Evolutionary conservation across 495 filamentous ascomycete genomes (phyloP).

Genomic region (Glonium stellatum): DNA sequence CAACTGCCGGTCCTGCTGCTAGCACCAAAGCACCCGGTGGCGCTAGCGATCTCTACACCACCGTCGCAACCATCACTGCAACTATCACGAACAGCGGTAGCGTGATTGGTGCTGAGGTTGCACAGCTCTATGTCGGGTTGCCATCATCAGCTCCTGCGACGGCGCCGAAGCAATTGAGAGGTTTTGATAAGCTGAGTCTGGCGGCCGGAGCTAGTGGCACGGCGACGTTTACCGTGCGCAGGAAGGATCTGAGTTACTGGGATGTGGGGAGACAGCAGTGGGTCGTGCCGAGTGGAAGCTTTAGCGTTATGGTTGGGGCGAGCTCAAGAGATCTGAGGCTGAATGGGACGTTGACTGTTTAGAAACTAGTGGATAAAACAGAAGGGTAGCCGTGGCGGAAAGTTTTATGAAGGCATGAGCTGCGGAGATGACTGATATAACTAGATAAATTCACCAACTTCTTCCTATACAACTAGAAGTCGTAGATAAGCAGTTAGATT

Average conservation of each 20-base stretch:
- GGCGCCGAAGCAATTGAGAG: constrained; percentile 49
- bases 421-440: no score
- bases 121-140: constrained; percentile 50
- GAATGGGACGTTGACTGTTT: constrained; percentile 37
- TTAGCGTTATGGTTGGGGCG: constrained; percentile 43
- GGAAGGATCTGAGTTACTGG: constrained; percentile 54
- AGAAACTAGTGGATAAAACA: not conserved
- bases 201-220: constrained; percentile 39
- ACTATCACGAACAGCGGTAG: constrained; percentile 48
- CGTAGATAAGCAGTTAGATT: no score
- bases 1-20: constrained; percentile 18
- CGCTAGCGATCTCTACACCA: constrained; percentile 36
- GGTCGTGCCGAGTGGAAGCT: constrained; percentile 46
- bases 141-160: constrained; percentile 28
- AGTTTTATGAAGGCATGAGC: no score
- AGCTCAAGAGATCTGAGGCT: constrained; percentile 47
- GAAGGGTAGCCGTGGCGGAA: not conserved
- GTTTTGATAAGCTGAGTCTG: constrained; percentile 51
- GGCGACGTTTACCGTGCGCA: constrained; percentile 44
- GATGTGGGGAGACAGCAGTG: constrained; percentile 44
- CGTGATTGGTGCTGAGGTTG: constrained; percentile 49
- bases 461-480: no score
- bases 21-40: constrained; percentile 16
- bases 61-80: constrained; percentile 41
- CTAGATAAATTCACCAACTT: no score